These are phyloP conservation scores for Globisporangium lucens DNA, from an alignment of 352 stramenopile species.

Conservation along the genomic window DNA sequence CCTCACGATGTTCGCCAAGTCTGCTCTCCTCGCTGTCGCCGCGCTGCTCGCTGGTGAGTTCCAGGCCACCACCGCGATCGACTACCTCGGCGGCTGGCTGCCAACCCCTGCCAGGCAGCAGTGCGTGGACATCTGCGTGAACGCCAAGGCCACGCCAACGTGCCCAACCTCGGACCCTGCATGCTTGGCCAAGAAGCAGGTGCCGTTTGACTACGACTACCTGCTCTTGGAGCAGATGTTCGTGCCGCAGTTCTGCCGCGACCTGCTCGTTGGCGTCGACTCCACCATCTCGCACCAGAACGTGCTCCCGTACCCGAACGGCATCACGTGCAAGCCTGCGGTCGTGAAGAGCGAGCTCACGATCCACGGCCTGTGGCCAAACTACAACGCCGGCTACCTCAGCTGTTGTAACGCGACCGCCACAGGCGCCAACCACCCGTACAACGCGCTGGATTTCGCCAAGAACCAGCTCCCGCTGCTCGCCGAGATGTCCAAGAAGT, in stretches of 20 bases:
- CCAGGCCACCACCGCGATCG: no score
- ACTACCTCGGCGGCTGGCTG: no score
- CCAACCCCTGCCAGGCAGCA: no score
- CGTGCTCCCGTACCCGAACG: slow-evolving; percentile 53
- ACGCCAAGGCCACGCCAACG: no score
- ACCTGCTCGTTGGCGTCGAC: slow-evolving; percentile 62
- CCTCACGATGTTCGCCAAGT: no score
- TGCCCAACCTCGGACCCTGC: slow-evolving; percentile 47
- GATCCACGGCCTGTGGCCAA: slow-evolving; percentile 72
- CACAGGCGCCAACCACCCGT: slow-evolving; percentile 47
- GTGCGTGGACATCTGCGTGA: no score
- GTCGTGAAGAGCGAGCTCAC: slow-evolving; percentile 50
- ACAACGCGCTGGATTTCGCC: slow-evolving; percentile 38
- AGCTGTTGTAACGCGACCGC: slow-evolving; percentile 62
- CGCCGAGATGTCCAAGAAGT: slow-evolving; percentile 58
- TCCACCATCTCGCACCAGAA: slow-evolving; percentile 75
- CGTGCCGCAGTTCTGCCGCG: slow-evolving; percentile 73
- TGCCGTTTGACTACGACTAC: slow-evolving; percentile 69
- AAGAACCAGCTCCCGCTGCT: slow-evolving; percentile 52
- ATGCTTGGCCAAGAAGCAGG: slow-evolving; percentile 57
- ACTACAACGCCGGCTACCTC: slow-evolving; percentile 66
- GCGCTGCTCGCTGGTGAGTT: no score
- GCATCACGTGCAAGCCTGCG: slow-evolving; percentile 36
- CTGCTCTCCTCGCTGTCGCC: no score
- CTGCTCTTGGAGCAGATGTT: slow-evolving; percentile 75